These are phyloP conservation scores for Phycomyces nitens DNA, from an alignment of 192 early-diverging fungal genomes.

Conservation along the genomic window DNA sequence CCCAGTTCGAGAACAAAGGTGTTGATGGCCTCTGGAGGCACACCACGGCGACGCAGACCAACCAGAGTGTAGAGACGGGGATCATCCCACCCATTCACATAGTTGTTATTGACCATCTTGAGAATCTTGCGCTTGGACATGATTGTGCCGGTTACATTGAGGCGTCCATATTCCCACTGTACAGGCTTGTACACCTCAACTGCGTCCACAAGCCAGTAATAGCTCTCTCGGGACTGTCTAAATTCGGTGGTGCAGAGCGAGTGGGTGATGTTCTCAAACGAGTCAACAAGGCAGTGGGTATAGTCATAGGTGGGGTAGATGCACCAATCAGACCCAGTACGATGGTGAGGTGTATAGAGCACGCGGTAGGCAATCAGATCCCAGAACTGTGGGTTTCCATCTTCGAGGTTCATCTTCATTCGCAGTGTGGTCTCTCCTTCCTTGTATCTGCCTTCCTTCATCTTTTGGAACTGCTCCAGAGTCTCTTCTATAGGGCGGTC, in stretches of 20 bases:
- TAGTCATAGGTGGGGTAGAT: conserved; percentile 99
- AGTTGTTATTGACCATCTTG: conserved; percentile 76
- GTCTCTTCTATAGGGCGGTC: conserved; percentile 91
- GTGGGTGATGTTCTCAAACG: conserved; percentile 99
- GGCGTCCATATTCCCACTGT: conserved; percentile 98
- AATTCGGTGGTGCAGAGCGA: conserved; percentile 99
- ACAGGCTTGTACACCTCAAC: conserved; percentile 99
- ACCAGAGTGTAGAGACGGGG: conserved; percentile 95
- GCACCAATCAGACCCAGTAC: conserved; percentile 92
- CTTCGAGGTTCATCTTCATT: conserved; percentile 99
- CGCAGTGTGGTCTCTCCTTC: conserved; percentile 89
- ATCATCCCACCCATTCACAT: conserved; percentile 91
- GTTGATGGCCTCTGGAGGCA: conserved; percentile 96
- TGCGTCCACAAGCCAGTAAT: conserved; percentile 99
- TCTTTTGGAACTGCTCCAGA: conserved; percentile 89
- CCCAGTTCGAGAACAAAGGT: conserved; percentile 94
- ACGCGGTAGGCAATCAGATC: conserved; percentile 98
- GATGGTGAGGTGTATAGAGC: conserved; percentile 84
- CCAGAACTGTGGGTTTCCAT: conserved; percentile 99
- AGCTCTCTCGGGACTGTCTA: conserved; percentile 85
- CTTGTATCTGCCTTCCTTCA: conserved; percentile 96
- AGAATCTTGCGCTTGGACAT: conserved; percentile 98
- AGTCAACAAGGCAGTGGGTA: conserved; percentile 98
- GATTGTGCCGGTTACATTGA: conserved; percentile 91
- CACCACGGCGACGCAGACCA: conserved; percentile 92